These are phyloP conservation scores for Vitis amurensis DNA, from an alignment of 164 flowering plant genomes.

Conservation along the genomic window DNA sequence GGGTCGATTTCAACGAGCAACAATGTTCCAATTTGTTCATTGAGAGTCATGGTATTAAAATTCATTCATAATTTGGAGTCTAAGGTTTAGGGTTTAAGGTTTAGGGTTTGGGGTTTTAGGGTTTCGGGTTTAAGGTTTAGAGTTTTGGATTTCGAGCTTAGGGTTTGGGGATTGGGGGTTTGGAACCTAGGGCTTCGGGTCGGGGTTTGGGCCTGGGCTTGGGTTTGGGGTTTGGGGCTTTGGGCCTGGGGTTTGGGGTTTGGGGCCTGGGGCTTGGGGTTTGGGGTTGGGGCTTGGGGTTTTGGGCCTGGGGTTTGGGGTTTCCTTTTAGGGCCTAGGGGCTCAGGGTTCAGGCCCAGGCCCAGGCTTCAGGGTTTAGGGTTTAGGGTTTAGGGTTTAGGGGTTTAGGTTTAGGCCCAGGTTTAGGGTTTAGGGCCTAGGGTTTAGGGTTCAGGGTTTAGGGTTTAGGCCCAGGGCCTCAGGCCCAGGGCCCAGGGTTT, in stretches of 20 bases:
- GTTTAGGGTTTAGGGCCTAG: constrained; percentile 13
- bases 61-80: constrained; percentile 2
- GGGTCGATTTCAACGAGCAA: no score
- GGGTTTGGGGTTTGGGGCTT: no score
- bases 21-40: no score
- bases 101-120: constrained; percentile 13
- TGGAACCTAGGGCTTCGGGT: no score
- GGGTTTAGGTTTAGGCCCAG: no score
- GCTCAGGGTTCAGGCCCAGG: constrained; percentile 17
- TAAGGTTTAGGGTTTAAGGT: constrained; percentile 2
- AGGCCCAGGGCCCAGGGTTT: no score
- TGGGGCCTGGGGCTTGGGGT: no score
- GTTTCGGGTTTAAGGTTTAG: constrained; percentile 16
- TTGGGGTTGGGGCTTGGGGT: no score
- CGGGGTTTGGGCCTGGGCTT: no score
- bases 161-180: constrained; percentile 14
- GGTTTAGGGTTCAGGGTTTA: neutral
- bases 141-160: constrained; percentile 18
- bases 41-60: no score
- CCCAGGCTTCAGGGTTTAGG: constrained; percentile 15
- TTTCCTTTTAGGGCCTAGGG: constrained; percentile 12
- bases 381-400: constrained; percentile 19
- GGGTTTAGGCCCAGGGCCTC: no score
- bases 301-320: neutral
- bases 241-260: no score